Conservation (phyloP, 2,329 filamentous ascomycete species). For the Exophiala sideris region DNA sequence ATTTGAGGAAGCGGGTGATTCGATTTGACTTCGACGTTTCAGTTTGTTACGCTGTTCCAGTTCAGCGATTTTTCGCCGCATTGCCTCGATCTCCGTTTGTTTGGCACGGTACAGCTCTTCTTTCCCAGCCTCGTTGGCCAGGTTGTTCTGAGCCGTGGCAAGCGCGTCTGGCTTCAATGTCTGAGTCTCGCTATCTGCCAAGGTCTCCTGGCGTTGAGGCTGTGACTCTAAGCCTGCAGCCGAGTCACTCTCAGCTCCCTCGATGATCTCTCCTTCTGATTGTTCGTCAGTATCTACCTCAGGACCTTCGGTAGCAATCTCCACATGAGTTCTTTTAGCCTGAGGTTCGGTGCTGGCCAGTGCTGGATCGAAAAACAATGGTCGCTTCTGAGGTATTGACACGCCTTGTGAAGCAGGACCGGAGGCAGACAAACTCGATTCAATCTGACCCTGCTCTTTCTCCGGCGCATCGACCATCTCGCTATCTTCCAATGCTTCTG, state of each 20-base stretch:
- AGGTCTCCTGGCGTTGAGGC: not conserved
- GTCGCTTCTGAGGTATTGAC: slow-evolving; percentile 5
- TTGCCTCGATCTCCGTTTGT: slow-evolving; percentile 47
- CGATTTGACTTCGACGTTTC: slow-evolving; percentile 37
- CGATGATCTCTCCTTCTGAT: slow-evolving; percentile 22
- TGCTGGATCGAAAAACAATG: slow-evolving; percentile 3
- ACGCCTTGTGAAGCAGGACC: not conserved
- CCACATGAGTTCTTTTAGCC: slow-evolving; percentile 8
- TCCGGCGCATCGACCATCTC: not conserved
- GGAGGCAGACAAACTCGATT: not conserved
- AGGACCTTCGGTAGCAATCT: slow-evolving; percentile 26
- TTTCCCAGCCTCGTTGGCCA: slow-evolving; percentile 30
- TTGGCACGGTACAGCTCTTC: slow-evolving; percentile 45
- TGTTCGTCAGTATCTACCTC: slow-evolving; percentile 9
- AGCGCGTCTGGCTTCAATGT: slow-evolving; percentile 26
- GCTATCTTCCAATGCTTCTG: not conserved
- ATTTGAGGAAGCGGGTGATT: slow-evolving; percentile 34
- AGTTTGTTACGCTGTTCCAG: slow-evolving; percentile 44
- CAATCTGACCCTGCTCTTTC: not conserved
- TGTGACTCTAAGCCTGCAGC: slow-evolving; percentile 7
- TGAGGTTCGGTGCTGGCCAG: not conserved
- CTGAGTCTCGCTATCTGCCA: not conserved
- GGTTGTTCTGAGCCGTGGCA: not conserved
- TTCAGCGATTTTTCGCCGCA: slow-evolving; percentile 51
- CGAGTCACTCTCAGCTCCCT: slow-evolving; percentile 13